Evolutionary conservation across 225 moss, liverwort and hornwort genomes (phyloP).

Genomic region (Ulota crispa): DNA sequence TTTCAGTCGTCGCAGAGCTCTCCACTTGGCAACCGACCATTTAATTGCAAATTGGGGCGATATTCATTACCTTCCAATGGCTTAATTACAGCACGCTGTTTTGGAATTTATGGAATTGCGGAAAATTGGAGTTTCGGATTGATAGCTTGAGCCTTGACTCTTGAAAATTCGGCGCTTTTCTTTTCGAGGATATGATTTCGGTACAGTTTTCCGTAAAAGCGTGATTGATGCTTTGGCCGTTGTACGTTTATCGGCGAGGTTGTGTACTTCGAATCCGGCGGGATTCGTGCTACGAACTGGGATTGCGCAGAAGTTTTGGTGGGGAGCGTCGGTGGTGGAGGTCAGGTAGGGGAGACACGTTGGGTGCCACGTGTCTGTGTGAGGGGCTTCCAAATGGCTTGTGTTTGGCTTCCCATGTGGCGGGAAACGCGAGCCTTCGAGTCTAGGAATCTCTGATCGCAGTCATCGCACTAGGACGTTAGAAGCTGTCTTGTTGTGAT

Average conservation of each 20-base stretch:
- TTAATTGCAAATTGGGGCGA: neutral
- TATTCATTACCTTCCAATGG: too few relatives aligned
- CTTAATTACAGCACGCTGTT: neutral
- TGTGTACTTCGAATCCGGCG: slow-evolving; percentile 2
- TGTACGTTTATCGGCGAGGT: neutral
- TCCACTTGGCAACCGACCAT: slow-evolving; percentile 31
- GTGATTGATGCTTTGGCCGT: neutral
- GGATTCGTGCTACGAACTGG: neutral
- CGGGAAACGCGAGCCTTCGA: neutral
- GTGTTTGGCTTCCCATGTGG: slow-evolving; percentile 3
- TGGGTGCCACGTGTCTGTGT: neutral
- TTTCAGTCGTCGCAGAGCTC: neutral
- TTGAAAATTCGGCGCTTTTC: neutral
- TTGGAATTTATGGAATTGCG: too few relatives aligned
- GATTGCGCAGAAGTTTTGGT: neutral
- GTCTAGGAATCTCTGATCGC: neutral
- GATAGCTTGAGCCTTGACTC: too few relatives aligned
- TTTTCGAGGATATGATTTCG: neutral
- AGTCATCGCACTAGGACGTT: neutral
- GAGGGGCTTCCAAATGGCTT: slow-evolving; percentile 13
- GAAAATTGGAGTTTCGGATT: too few relatives aligned
- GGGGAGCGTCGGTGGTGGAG: neutral
- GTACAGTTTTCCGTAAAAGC: neutral
- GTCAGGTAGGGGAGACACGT: neutral
- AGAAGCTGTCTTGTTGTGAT: neutral